Evolutionary conservation across 371 early-diverging fungal genomes (phyloP), one percentile per base, ranked within the genome.

Genomic region (Conidiobolus incongruus): DNA sequence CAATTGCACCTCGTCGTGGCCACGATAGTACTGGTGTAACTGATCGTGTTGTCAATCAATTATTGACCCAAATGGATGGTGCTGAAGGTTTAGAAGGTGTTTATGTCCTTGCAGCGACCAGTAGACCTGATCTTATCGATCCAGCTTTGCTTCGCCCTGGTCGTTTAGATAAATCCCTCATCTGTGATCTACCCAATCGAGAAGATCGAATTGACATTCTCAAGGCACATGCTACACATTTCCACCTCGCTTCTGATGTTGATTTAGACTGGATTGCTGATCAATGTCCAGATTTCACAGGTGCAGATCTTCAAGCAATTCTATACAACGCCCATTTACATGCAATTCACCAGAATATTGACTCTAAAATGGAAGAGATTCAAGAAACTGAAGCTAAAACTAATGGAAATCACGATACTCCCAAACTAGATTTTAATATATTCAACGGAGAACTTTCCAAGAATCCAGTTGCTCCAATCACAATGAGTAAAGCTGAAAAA

Each of bases 91-190:
- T 84, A 23, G 75, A 81, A 35, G 86, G 84, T 28, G 86, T 92
- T 16, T 89, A 80, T 57, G 87, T 89, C 0, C 64, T 97, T 26
- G 94, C 91, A 15, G 93, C 94, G 0, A 97, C 94, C 7, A 88
- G 97, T 62, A 83, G 92, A n/a, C 96, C 98, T 24, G 98, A 98
- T 53, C 72, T 95, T n/a, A 77, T 97, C 44, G 99, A 99, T 60
- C 84, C 90, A 21, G 99, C 99, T 0, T 67, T 99, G 47, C 68
- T 90, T 32, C 78, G 99, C 23, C 98, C 99, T 22, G 99, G 99
- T 26, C 83, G 99, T 48, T 82, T 99, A 44, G 99, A 99, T 62
- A 90, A 96, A 58, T 75, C 81, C 5, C 48, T 94, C 15, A 51
- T 86, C 17, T 91, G 91, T 54, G 78, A 69, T 12, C 73, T 94